These are phyloP conservation scores for Teratosphaeria gauchensis DNA, from an alignment of 2,329 filamentous ascomycete genomes.

Conservation along the genomic window DNA sequence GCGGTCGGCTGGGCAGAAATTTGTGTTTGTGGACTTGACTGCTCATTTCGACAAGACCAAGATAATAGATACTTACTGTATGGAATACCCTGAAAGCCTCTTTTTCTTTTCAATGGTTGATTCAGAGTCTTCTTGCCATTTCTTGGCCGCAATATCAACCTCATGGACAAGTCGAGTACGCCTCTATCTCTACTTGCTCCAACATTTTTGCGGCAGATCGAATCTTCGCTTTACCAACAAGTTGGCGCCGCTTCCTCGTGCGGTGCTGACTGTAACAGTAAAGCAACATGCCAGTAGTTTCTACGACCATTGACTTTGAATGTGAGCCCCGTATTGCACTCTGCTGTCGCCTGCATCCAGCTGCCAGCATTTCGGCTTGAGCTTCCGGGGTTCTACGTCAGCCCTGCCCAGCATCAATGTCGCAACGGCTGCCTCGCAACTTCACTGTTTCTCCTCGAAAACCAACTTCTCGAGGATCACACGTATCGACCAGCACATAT, in stretches of 20 bases:
- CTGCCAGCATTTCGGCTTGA: neutral
- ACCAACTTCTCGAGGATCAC: neutral
- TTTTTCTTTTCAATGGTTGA: neutral
- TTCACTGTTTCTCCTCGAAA: neutral
- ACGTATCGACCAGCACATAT: neutral
- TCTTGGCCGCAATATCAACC: neutral
- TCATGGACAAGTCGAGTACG: neutral
- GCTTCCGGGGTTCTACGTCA: neutral
- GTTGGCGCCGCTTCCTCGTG: constrained; percentile 17
- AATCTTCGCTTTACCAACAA: constrained; percentile 20
- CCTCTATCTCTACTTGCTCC: constrained; percentile 13
- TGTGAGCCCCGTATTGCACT: neutral
- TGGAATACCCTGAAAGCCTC: neutral
- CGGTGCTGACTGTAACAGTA: constrained; percentile 24
- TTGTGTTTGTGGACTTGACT: constrained; percentile 1
- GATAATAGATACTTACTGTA: neutral
- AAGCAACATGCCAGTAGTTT: constrained; percentile 9
- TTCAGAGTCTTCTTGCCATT: neutral
- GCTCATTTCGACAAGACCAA: neutral
- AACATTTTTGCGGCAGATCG: constrained; percentile 20
- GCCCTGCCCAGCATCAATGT: neutral
- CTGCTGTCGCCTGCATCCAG: neutral
- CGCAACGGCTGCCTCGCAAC: neutral
- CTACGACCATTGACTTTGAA: too few relatives aligned
- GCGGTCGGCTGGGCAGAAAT: neutral